Percentiles rank a stretch among this genome's conserved stretches.
Evolutionary conservation across 2,329 filamentous ascomycete genomes (phyloP).

Genomic region (Sporothrix phasma): DNA sequence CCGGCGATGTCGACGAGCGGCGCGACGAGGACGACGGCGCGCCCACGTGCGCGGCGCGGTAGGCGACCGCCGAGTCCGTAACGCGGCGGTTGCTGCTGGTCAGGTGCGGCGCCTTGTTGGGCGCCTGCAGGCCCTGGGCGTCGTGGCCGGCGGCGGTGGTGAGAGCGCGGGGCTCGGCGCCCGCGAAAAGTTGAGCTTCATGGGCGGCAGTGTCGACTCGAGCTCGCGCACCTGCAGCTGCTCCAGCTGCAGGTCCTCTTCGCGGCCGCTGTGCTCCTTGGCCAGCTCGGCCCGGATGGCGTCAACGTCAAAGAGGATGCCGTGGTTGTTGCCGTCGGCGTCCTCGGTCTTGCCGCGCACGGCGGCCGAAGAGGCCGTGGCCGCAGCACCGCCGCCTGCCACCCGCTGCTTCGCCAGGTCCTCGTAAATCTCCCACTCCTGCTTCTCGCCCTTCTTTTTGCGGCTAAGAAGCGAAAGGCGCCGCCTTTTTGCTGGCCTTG

Average conservation of each 20-base stretch:
- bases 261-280: constrained; percentile 43
- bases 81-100: constrained; percentile 2
- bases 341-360: constrained; percentile 34
- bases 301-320: constrained; percentile 87
- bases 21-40: not conserved
- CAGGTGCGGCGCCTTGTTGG: not conserved
- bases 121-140: constrained; percentile 15
- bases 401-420: constrained; percentile 33
- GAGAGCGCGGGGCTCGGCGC: constrained; percentile 1
- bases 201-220: constrained; percentile 78
- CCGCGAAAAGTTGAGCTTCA: constrained; percentile 58
- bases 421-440: constrained; percentile 91
- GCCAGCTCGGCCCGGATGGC: constrained; percentile 82
- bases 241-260: constrained; percentile 26
- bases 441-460: constrained; percentile 70
- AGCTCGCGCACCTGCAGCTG: constrained; percentile 63
- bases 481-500: constrained; percentile 45
- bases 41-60: constrained; percentile 9
- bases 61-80: constrained; percentile 12
- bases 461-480: constrained; percentile 69
- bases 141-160: constrained; percentile 24
- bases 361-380: constrained; percentile 14
- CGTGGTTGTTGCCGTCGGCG: constrained; percentile 42
- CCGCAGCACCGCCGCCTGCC: not conserved
- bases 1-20: not conserved